These are phyloP conservation scores for Neoarthrinium moseri DNA, from an alignment of 2,329 filamentous ascomycete genomes.

Conservation along the genomic window DNA sequence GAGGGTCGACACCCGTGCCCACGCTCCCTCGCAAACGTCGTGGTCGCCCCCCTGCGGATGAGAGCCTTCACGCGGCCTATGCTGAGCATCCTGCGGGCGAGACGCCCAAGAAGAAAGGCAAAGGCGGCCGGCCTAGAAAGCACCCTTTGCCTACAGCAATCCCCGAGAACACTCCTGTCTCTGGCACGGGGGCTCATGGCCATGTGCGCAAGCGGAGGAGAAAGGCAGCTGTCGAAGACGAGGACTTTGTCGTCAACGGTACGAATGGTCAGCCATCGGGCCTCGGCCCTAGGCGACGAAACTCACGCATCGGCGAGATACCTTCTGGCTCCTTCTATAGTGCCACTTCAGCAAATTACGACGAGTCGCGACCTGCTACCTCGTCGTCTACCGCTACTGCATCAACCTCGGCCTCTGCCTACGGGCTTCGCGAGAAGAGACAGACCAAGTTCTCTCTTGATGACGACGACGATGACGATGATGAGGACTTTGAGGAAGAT, in stretches of 20 bases:
- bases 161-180: slow-evolving; percentile 16
- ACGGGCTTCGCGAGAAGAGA: slow-evolving; percentile 52
- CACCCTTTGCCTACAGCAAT: slow-evolving; percentile 20
- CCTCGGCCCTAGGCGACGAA: slow-evolving; percentile 14
- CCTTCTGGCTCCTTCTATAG: slow-evolving; percentile 39
- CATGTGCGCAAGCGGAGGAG: slow-evolving; percentile 14
- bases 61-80: slow-evolving; percentile 14
- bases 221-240: slow-evolving; percentile 11
- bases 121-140: slow-evolving; percentile 29
- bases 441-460: slow-evolving; percentile 53
- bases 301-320: slow-evolving; percentile 31
- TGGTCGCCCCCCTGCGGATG: slow-evolving; percentile 18
- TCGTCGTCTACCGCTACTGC: slow-evolving; percentile 51
- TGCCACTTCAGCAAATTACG: slow-evolving; percentile 32
- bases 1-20: slow-evolving; percentile 48
- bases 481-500: slow-evolving; percentile 26
- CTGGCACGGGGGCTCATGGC: slow-evolving; percentile 10
- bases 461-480: slow-evolving; percentile 39
- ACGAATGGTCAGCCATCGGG: slow-evolving; percentile 12
- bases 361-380: slow-evolving; percentile 50
- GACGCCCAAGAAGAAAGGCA: slow-evolving; percentile 28
- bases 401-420: slow-evolving; percentile 50
- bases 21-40: slow-evolving; percentile 24
- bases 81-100: slow-evolving; percentile 17
- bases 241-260: slow-evolving; percentile 8